These are phyloP conservation scores for Parastagonospora avenae DNA, from an alignment of 2,329 filamentous ascomycete species.

Conservation along the genomic window DNA sequence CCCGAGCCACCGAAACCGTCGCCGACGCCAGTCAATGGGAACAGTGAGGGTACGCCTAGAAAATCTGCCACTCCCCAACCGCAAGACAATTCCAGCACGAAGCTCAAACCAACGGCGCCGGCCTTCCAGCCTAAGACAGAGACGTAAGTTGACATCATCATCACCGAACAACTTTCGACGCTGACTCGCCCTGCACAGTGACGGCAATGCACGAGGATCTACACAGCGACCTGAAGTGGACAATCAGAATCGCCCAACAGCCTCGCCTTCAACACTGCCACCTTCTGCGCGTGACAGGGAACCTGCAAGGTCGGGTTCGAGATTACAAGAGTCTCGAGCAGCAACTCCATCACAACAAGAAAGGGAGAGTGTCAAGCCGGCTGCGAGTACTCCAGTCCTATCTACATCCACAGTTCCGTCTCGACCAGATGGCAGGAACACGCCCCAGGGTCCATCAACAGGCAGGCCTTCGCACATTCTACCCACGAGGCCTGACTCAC, in stretches of 20 bases:
- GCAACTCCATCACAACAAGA: conserved; percentile 23
- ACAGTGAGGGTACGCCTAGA: conserved; percentile 32
- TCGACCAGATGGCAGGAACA: conserved; percentile 41
- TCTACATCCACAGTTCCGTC: conserved; percentile 25
- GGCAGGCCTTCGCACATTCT: conserved; percentile 50
- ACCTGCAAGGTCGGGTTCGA: conserved; percentile 10
- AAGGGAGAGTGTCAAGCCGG: conserved; percentile 11
- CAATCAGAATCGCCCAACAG: conserved; percentile 13
- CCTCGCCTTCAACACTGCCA: conserved; percentile 16
- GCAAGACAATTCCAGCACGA: conserved; percentile 43
- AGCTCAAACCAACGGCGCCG: conserved; percentile 61
- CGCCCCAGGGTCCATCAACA: conserved; percentile 29
- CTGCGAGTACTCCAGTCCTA: conserved; percentile 1
- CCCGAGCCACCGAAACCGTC: conserved; percentile 22
- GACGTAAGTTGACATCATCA: conserved; percentile 28
- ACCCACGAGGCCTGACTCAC: conserved; percentile 65
- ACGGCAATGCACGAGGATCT: conserved; percentile 37
- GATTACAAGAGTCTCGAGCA: conserved; percentile 11
- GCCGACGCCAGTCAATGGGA: conserved; percentile 27
- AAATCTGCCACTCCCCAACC: conserved; percentile 52
- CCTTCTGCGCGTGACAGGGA: conserved; percentile 28
- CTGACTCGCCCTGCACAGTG: conserved; percentile 29
- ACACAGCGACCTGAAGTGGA: conserved; percentile 20
- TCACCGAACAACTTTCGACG: not conserved
- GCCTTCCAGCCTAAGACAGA: conserved; percentile 65